phyloP scores from a whole-genome alignment of 2,329 filamentous ascomycete species.

The Colletotrichum melonis region DNA sequence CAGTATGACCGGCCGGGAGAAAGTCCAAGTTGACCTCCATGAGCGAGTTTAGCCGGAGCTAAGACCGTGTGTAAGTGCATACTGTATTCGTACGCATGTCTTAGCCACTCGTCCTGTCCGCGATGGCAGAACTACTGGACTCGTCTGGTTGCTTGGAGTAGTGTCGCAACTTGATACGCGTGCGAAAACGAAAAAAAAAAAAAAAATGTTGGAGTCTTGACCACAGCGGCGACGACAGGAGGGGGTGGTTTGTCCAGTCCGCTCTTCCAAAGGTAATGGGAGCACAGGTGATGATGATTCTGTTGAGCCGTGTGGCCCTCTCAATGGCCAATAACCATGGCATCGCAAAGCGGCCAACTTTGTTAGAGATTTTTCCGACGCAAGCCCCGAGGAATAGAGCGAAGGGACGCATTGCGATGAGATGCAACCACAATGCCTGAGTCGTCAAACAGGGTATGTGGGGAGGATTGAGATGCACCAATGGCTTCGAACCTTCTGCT shows the following conservation, averaged over 20 bases:
- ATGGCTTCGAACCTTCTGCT: neutral
- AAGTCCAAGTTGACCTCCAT: neutral
- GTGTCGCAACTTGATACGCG: neutral
- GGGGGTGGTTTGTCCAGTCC: neutral
- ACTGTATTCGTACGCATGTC: constrained; percentile 23
- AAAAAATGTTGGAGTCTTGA: neutral
- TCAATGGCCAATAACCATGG: neutral
- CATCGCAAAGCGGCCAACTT: neutral
- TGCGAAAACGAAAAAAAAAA: neutral
- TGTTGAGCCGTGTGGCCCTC: neutral
- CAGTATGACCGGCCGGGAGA: neutral
- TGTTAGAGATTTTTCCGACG: neutral
- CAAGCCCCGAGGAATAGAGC: neutral
- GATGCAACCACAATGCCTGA: neutral
- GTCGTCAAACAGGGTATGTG: neutral
- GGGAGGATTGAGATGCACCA: neutral
- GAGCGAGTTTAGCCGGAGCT: neutral
- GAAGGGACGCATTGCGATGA: neutral
- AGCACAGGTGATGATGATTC: neutral
- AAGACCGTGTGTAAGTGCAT: neutral
- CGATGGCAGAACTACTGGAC: neutral
- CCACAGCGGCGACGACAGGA: neutral
- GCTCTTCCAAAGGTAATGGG: neutral
- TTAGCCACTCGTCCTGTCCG: constrained; percentile 19
- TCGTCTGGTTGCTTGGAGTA: neutral